Percentiles rank a stretch among this genome's conserved stretches.
phyloP scores from a whole-genome alignment of 192 early-diverging fungal species.

The Coemansia sp. region DNA sequence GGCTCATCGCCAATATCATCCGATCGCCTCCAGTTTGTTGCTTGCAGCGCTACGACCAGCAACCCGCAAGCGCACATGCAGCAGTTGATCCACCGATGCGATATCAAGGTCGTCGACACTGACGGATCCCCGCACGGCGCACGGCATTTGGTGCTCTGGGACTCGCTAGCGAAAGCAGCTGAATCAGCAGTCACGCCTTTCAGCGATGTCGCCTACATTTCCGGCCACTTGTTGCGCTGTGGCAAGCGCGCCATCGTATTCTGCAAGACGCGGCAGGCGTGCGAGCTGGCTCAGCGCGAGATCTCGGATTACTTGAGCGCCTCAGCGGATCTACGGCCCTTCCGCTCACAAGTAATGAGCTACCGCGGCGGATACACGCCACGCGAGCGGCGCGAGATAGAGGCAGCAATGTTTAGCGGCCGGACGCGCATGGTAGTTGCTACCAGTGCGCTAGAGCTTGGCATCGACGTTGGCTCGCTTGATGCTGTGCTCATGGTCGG shows the following conservation, averaged over 20 bases:
- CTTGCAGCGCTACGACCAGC: slow-evolving; percentile 75
- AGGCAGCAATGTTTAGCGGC: slow-evolving; percentile 68
- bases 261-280: slow-evolving; percentile 55
- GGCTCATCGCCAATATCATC: too few species aligned
- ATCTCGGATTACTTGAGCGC: slow-evolving; percentile 9
- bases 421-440: slow-evolving; percentile 66
- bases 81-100: background rate
- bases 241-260: slow-evolving; percentile 59
- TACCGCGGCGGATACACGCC: slow-evolving; percentile 80
- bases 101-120: background rate
- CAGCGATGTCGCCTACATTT: slow-evolving; percentile 35
- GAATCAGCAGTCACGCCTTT: background rate
- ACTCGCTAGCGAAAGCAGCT: background rate
- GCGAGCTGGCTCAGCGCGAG: slow-evolving; percentile 54
- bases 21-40: slow-evolving; percentile 64
- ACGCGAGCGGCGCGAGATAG: slow-evolving; percentile 68
- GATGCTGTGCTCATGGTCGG: slow-evolving; percentile 80
- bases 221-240: slow-evolving; percentile 32
- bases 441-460: slow-evolving; percentile 83
- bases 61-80: slow-evolving; percentile 53
- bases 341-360: slow-evolving; percentile 50
- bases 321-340: background rate
- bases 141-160: slow-evolving; percentile 23
- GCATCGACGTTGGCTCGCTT: slow-evolving; percentile 74
- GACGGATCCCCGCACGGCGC: slow-evolving; percentile 36